phyloP scores from a whole-genome alignment of 2,329 filamentous ascomycete genomes.

The Hawksworthiomyces lignivorus region DNA sequence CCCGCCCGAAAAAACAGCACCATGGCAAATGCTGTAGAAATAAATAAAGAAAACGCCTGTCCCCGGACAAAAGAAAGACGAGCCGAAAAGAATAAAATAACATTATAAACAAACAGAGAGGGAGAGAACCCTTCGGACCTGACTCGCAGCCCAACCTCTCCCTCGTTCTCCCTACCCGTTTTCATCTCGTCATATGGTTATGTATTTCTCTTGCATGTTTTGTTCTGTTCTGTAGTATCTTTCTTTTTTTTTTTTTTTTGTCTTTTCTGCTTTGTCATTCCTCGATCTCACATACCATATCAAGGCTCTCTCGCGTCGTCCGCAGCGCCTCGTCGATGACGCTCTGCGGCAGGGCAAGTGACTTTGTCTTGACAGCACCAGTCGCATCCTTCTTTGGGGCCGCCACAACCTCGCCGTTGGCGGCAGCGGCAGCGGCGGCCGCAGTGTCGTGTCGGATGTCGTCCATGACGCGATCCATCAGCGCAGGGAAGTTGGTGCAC shows the following conservation, averaged over 20 bases:
- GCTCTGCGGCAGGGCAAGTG: constrained; percentile 47
- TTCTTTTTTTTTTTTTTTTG: neutral
- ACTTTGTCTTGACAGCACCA: constrained; percentile 17
- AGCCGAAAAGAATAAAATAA: neutral
- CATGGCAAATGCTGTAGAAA: no score
- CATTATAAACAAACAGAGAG: no score
- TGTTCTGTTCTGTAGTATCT: neutral
- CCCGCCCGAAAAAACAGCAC: no score
- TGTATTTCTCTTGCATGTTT: neutral
- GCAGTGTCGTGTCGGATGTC: constrained; percentile 48
- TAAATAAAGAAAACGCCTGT: no score
- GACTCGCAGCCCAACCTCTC: no score
- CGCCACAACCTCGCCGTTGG: neutral
- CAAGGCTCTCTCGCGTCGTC: constrained; percentile 50
- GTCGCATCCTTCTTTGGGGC: constrained; percentile 15
- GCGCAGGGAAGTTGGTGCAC: constrained; percentile 51
- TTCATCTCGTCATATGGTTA: no score
- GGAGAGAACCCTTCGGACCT: no score
- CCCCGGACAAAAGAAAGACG: no score
- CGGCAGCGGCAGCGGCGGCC: neutral
- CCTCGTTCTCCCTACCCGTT: no score
- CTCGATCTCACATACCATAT: constrained; percentile 25
- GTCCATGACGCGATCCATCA: constrained; percentile 52
- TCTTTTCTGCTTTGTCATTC: constrained; percentile 11
- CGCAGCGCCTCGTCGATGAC: constrained; percentile 58